Conservation (phyloP, 2,329 filamentous ascomycete species). For the Alternaria angustiovoidea region DNA sequence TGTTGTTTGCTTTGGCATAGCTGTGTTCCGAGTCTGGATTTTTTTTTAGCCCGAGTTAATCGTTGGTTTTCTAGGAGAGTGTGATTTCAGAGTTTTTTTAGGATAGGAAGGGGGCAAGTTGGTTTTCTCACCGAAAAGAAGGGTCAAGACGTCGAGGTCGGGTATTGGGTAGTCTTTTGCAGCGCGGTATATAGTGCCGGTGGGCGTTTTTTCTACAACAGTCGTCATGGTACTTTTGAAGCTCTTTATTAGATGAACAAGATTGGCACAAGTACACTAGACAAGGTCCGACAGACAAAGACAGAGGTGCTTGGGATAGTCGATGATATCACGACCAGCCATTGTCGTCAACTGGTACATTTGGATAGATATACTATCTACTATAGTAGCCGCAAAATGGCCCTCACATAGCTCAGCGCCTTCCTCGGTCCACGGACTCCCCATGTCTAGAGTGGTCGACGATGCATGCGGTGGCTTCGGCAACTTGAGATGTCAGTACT, state of each 20-base stretch:
- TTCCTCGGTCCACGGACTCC: not conserved
- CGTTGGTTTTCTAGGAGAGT: too few relatives aligned
- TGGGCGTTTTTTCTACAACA: constrained; percentile 41
- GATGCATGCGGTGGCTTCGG: constrained; percentile 21
- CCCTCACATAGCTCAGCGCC: not conserved
- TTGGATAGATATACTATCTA: not conserved
- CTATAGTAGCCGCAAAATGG: not conserved
- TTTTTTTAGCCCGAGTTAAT: too few relatives aligned
- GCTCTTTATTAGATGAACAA: not conserved
- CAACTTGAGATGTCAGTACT: constrained; percentile 24
- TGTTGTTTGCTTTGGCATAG: constrained; percentile 59
- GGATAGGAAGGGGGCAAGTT: too few relatives aligned
- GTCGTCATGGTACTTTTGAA: constrained; percentile 35
- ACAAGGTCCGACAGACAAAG: not conserved
- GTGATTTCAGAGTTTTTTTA: too few relatives aligned
- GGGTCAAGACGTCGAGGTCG: constrained; percentile 51
- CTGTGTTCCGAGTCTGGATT: constrained; percentile 39
- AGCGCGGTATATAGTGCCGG: constrained; percentile 43
- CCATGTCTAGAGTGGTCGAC: not conserved
- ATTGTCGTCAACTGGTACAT: not conserved
- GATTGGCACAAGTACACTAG: not conserved
- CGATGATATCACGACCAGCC: not conserved
- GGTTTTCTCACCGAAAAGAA: constrained; percentile 50
- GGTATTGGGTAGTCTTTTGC: constrained; percentile 47
- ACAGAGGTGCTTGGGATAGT: not conserved